Evolutionary conservation across 1,284 basidiomycete genomes (phyloP), one percentile per base, ranked within the genome.

Genomic region (Leccinum pallidistipes): DNA sequence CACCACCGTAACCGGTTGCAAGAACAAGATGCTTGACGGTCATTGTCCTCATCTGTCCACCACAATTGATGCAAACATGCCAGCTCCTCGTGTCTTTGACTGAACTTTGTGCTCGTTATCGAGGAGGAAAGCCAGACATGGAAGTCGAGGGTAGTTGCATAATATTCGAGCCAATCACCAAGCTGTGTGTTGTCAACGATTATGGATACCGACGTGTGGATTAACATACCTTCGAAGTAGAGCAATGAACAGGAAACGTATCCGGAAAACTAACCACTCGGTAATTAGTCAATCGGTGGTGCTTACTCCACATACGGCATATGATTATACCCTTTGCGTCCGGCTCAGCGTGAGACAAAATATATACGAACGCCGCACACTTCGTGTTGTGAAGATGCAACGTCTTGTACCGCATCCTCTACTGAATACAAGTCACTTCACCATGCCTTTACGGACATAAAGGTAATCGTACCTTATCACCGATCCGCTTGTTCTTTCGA

Each of bases 101-200:
- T 66, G 59, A 72, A 80, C 6, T 64, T 60, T 7, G 81, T 74
- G n/a, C 69, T 69, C 0, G 67, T 73, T 24, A 82, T 67, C 1
- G 72, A 77, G 10, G 82, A 76, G 14, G 76, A 74, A 3, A 77
- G 77, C 86, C 40, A 43, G 7, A 43, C n/a, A 43, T 43, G 10
- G 9, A 43, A 11, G n/a, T 43, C n/a, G 40, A 43, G 40, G 40
- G 40, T 43, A 18, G 40, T 43, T 43, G 40, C 40, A 18, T 43
- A 43, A 18, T 18, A 18, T 66, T 87, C 86, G n/a, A 87, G 77
- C 82, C 83, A 88, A 64, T 84, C 81, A 7, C 80, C 85, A 27
- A 87, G 73, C 79, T 79, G n/a, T 14, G 11, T 10, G 54, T 3
- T 38, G 50, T 69, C 29, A 61, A 63, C 55, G 12, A 18, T 45